A percentile compares a stretch with the other conserved stretches of the same genome.
Evolutionary conservation across 2,329 filamentous ascomycete species (phyloP).

Genomic region (Clarireedia sp.): DNA sequence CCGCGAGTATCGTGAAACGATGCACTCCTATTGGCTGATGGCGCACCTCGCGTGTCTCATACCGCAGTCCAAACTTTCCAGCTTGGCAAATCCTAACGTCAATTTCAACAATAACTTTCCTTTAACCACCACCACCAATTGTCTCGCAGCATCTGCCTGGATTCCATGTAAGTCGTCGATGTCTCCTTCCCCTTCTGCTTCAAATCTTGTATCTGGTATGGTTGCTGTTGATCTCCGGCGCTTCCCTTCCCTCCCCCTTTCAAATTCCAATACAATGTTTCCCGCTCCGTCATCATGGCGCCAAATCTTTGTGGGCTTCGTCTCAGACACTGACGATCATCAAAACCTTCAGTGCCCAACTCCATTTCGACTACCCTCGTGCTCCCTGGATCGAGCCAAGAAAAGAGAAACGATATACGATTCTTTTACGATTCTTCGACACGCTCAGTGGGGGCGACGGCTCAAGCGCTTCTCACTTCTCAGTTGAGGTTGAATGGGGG

Average conservation of each 20-base stretch:
- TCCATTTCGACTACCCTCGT: not conserved
- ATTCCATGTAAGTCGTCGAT: slow-evolving; percentile 17
- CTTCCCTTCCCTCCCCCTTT: slow-evolving; percentile 3
- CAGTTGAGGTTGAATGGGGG: slow-evolving; percentile 13
- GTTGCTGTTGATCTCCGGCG: not conserved
- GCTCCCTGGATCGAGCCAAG: not conserved
- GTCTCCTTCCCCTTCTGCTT: not conserved
- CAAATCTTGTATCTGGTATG: not conserved
- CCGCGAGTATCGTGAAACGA: not conserved
- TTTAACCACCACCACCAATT: slow-evolving; percentile 14
- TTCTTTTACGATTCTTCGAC: not conserved
- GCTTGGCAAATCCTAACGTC: slow-evolving; percentile 18
- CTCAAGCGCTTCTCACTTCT: slow-evolving; percentile 14
- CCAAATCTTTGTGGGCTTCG: slow-evolving; percentile 14
- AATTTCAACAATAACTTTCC: slow-evolving; percentile 13
- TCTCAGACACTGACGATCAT: slow-evolving; percentile 16
- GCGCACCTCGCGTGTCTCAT: slow-evolving; percentile 6
- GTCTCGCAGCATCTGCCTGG: slow-evolving; percentile 10
- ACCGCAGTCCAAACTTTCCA: slow-evolving; percentile 22
- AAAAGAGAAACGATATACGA: not conserved
- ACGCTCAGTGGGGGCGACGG: slow-evolving; percentile 13
- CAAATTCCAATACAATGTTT: not conserved
- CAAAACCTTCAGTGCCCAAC: slow-evolving; percentile 13
- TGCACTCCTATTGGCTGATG: not conserved
- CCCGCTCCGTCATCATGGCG: slow-evolving; percentile 11